Percentiles rank a stretch among this genome's conserved stretches.
Conservation (phyloP, 1,284 basidiomycete genomes). For the Tilletia indica region DNA sequence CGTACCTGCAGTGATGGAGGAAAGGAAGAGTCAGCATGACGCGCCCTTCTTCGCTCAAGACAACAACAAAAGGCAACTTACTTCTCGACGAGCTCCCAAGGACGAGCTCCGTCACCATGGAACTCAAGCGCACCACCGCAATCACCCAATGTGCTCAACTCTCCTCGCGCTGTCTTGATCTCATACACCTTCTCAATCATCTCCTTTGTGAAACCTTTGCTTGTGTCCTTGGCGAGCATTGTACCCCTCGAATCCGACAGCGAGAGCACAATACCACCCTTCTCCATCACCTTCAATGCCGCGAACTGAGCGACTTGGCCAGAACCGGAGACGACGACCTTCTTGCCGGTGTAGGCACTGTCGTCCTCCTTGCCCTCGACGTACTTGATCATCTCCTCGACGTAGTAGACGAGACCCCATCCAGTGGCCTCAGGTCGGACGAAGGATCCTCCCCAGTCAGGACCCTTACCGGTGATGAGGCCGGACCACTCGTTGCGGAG, state of each 20-base stretch:
- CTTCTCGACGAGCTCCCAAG: constrained; percentile 70
- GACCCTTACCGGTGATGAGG: constrained; percentile 75
- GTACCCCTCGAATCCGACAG: constrained; percentile 76
- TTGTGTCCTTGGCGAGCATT: constrained; percentile 62
- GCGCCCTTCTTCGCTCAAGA: neutral
- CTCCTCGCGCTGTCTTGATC: constrained; percentile 70
- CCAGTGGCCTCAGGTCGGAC: constrained; percentile 58
- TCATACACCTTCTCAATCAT: constrained; percentile 56
- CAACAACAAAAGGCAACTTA: constrained; percentile 1
- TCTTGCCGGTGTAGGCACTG: constrained; percentile 61
- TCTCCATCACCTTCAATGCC: constrained; percentile 75
- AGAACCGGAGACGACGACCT: constrained; percentile 68
- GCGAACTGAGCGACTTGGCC: constrained; percentile 77
- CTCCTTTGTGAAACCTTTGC: constrained; percentile 58
- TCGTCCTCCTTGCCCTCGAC: constrained; percentile 51
- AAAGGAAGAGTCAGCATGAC: neutral
- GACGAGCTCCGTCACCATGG: constrained; percentile 61
- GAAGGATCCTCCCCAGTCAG: constrained; percentile 64
- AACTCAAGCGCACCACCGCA: constrained; percentile 34
- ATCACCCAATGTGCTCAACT: constrained; percentile 41
- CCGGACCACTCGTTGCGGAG: constrained; percentile 73
- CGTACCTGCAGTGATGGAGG: constrained; percentile 45
- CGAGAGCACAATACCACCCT: constrained; percentile 72
- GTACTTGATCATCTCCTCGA: constrained; percentile 65
- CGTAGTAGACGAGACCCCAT: constrained; percentile 77